phyloP scores from a whole-genome alignment of 208 protist genomes.

The Naegleria lovaniensis region DNA sequence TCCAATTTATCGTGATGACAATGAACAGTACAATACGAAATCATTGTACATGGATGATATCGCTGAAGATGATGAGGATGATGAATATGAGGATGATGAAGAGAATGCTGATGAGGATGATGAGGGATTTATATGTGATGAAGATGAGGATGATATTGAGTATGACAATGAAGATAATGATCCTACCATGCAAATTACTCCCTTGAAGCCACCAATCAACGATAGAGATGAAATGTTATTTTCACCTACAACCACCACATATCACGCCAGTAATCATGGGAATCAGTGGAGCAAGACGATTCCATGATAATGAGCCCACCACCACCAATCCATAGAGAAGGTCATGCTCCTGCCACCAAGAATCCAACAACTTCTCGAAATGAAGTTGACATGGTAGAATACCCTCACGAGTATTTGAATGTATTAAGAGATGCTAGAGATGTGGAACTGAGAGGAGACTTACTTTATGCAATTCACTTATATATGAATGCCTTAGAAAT shows the following conservation, averaged over 20 bases:
- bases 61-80: not conserved
- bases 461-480: not conserved
- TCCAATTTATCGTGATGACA: not conserved
- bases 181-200: not conserved
- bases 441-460: not conserved
- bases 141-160: not conserved
- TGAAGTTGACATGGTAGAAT: too few relatives aligned
- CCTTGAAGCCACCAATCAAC: not conserved
- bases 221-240: too few relatives aligned
- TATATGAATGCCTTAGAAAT: constrained; percentile 4
- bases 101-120: not conserved
- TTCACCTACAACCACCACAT: not conserved
- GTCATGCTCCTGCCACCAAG: too few relatives aligned
- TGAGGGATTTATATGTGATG: not conserved
- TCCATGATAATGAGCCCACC: not conserved
- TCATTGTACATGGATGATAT: not conserved
- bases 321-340: too few relatives aligned
- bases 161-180: not conserved
- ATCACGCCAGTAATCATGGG: not conserved
- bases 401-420: not conserved
- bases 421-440: not conserved
- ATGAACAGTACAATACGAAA: not conserved
- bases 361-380: not conserved
- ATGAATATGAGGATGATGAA: not conserved
- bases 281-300: not conserved